phyloP scores from a whole-genome alignment of 352 stramenopile species.

The Albugo candida region DNA sequence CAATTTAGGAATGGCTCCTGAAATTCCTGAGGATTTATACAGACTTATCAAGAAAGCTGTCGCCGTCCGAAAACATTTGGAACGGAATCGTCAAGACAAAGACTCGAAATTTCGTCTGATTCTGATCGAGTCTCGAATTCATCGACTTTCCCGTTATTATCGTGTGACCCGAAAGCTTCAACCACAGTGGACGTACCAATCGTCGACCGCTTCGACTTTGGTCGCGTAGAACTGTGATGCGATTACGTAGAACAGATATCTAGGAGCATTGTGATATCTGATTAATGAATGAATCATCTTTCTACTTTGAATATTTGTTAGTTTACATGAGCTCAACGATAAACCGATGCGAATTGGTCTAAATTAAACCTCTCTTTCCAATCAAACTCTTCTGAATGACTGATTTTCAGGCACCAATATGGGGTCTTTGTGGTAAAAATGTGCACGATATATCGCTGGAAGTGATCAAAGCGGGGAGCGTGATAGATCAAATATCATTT shows the following conservation, averaged over 20 bases:
- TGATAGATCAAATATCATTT: slow-evolving; percentile 26
- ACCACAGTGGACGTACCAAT: slow-evolving; percentile 99
- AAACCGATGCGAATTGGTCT: too few species aligned
- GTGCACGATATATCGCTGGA: slow-evolving; percentile 35
- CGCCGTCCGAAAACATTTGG: slow-evolving; percentile 98
- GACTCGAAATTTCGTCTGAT: slow-evolving; percentile 99
- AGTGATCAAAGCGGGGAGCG: slow-evolving; percentile 38
- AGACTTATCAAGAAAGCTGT: slow-evolving; percentile 99
- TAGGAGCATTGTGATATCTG: too few species aligned
- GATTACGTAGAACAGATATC: neutral
- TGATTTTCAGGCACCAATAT: slow-evolving; percentile 26
- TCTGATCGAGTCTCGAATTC: slow-evolving; percentile 99
- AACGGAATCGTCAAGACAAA: slow-evolving; percentile 99
- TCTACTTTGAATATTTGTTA: too few species aligned
- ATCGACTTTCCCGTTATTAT: slow-evolving; percentile 98
- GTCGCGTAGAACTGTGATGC: slow-evolving; percentile 85
- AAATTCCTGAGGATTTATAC: slow-evolving; percentile 99
- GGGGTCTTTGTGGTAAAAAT: slow-evolving; percentile 25
- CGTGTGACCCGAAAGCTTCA: slow-evolving; percentile 97
- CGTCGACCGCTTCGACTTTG: slow-evolving; percentile 93
- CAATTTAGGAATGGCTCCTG: slow-evolving; percentile 85
- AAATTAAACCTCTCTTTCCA: too few species aligned
- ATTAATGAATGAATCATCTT: too few species aligned
- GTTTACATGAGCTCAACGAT: too few species aligned
- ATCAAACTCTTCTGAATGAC: neutral